Conservation (phyloP, 208 protist genomes). For the Borovskyia barvae region DNA sequence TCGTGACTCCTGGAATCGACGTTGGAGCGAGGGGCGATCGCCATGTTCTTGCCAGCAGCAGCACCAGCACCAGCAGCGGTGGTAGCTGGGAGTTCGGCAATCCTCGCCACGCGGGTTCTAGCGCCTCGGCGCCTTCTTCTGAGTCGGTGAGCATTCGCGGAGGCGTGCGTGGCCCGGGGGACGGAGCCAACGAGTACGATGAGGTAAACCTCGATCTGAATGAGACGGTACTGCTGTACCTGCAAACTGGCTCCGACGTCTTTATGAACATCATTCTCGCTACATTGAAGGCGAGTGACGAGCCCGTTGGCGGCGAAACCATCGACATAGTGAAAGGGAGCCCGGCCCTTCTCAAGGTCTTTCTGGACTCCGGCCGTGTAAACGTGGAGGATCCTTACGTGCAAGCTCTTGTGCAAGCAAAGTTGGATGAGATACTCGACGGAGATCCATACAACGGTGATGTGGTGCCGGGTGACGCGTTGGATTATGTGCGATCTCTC, state of each 20-base stretch:
- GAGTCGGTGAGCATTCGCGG: conserved; percentile 13
- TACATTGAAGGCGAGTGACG: conserved; percentile 58
- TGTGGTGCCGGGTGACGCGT: conserved; percentile 43
- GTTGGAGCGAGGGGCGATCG: too few species aligned
- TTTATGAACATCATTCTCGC: conserved; percentile 86
- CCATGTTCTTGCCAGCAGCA: too few species aligned
- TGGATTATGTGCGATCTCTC: conserved; percentile 64
- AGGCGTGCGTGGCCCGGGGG: not conserved
- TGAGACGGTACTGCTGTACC: conserved; percentile 70
- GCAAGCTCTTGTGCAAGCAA: conserved; percentile 61
- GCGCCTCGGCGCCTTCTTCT: not conserved
- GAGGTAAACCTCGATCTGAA: conserved; percentile 66
- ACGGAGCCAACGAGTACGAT: conserved; percentile 15
- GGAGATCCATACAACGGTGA: conserved; percentile 43
- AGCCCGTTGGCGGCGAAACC: conserved; percentile 53
- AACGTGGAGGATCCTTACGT: conserved; percentile 54
- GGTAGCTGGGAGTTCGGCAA: conserved; percentile 24
- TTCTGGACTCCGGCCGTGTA: conserved; percentile 62
- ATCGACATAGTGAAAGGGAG: conserved; percentile 54
- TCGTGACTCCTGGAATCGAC: too few species aligned
- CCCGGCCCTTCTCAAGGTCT: conserved; percentile 54
- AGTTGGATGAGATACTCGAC: conserved; percentile 59
- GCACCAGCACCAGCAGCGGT: conserved; percentile 4
- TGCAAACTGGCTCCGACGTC: conserved; percentile 58
- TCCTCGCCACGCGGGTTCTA: conserved; percentile 2